phyloP scores from a whole-genome alignment of 1,284 basidiomycete genomes.

The Boletus sp. region DNA sequence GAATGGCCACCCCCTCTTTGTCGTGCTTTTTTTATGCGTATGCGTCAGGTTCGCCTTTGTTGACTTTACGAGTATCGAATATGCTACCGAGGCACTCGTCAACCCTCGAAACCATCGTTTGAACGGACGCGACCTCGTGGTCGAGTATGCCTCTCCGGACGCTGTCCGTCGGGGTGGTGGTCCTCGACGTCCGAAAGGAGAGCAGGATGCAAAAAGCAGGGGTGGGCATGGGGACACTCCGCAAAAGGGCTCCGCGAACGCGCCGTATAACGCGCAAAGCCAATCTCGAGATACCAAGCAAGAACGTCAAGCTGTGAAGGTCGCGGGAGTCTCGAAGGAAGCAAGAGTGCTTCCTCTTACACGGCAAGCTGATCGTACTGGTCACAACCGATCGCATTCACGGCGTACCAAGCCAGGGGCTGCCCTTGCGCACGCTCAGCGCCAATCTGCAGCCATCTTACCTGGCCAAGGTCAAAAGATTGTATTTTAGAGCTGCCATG shows the following conservation, averaged over 20 bases:
- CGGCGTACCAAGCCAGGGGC: slow-evolving; percentile 84
- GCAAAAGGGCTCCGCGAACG: slow-evolving; percentile 8
- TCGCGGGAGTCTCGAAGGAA: not conserved
- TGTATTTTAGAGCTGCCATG: slow-evolving; percentile 56
- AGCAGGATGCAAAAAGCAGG: slow-evolving; percentile 14
- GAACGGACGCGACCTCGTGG: slow-evolving; percentile 81
- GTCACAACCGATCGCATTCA: slow-evolving; percentile 11
- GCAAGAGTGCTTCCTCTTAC: not conserved
- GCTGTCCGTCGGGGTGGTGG: slow-evolving; percentile 74
- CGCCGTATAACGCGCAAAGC: slow-evolving; percentile 7
- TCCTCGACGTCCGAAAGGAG: slow-evolving; percentile 29
- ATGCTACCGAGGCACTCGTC: slow-evolving; percentile 82
- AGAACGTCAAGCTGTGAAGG: slow-evolving; percentile 1
- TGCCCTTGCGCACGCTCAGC: slow-evolving; percentile 85
- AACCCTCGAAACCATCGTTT: slow-evolving; percentile 86
- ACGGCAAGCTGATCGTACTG: slow-evolving; percentile 11
- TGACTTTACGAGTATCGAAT: slow-evolving; percentile 81
- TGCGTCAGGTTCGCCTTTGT: slow-evolving; percentile 88
- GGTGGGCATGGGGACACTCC: slow-evolving; percentile 8
- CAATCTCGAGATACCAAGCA: slow-evolving; percentile 3
- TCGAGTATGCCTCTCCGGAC: slow-evolving; percentile 89
- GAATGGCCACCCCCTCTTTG: slow-evolving; percentile 9
- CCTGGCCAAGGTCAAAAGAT: slow-evolving; percentile 83
- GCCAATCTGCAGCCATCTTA: slow-evolving; percentile 86
- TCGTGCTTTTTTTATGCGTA: not conserved